Percentiles rank a stretch among this genome's conserved stretches.
Conservation (phyloP, 495 filamentous ascomycete genomes). For the Lasiosphaeriaceae sp. region DNA sequence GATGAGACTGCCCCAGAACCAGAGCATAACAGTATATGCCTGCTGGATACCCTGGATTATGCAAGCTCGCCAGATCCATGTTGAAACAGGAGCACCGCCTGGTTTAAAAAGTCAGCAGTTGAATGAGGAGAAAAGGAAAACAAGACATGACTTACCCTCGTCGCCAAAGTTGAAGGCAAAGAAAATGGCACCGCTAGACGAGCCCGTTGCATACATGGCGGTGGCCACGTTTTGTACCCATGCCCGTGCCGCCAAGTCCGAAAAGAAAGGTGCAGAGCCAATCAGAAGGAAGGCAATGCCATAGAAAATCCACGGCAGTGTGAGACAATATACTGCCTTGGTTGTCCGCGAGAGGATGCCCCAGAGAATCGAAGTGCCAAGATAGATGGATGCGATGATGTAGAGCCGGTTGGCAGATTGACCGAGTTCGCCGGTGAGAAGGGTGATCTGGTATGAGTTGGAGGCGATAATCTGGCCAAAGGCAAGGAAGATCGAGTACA, state of each 20-base stretch:
- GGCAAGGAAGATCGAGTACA: conserved; percentile 63
- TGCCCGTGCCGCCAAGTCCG: conserved; percentile 27
- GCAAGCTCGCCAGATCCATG: conserved; percentile 62
- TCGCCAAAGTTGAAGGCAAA: conserved; percentile 66
- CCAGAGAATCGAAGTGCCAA: conserved; percentile 53
- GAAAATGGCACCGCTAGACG: conserved; percentile 57
- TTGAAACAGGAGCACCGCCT: conserved; percentile 51
- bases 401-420: conserved; percentile 55
- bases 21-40: conserved; percentile 55
- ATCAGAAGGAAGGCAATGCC: conserved; percentile 57
- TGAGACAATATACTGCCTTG: conserved; percentile 37
- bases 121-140: no score
- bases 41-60: conserved; percentile 61
- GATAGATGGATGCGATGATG: conserved; percentile 55
- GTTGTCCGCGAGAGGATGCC: conserved; percentile 13
- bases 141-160: no score
- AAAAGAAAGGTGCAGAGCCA: conserved; percentile 54
- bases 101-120: no score
- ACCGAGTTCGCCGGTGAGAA: conserved; percentile 54
- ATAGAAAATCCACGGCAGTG: conserved; percentile 51
- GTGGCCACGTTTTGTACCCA: conserved; percentile 58
- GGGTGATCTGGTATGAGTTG: conserved; percentile 62
- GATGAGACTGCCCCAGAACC: conserved; percentile 55
- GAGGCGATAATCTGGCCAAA: conserved; percentile 62
- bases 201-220: conserved; percentile 55